These are phyloP conservation scores for Suhomyces bokatorum DNA, from an alignment of 1,139 yeast species.

Conservation along the genomic window DNA sequence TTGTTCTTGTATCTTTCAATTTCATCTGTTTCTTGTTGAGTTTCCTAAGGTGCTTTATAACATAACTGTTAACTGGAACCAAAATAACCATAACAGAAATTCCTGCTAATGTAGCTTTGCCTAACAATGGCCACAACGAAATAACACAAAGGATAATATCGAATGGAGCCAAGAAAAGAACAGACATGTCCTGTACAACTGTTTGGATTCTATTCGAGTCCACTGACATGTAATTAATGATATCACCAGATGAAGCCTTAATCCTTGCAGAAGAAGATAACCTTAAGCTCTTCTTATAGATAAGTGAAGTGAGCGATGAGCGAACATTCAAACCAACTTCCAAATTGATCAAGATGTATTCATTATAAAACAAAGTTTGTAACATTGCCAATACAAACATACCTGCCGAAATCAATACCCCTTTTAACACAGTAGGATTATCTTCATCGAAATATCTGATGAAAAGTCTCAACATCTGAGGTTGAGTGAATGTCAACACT, in stretches of 20 bases:
- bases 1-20: conserved; percentile 61
- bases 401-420: conserved; percentile 49
- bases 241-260: conserved; percentile 54
- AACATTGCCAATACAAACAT: conserved; percentile 51
- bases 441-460: conserved; percentile 47
- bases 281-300: conserved; percentile 52
- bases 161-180: conserved; percentile 59
- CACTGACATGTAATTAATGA: conserved; percentile 57
- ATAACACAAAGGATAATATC: conserved; percentile 53
- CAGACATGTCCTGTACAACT: conserved; percentile 52
- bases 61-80: conserved; percentile 57
- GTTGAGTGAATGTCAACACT: conserved; percentile 51
- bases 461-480: conserved; percentile 54
- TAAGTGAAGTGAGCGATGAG: conserved; percentile 49
- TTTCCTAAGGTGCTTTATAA: conserved; percentile 49
- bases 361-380: conserved; percentile 51
- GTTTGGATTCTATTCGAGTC: conserved; percentile 59
- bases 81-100: conserved; percentile 51
- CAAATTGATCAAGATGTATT: conserved; percentile 51
- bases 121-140: conserved; percentile 60
- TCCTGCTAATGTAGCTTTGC: conserved; percentile 65
- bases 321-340: conserved; percentile 55
- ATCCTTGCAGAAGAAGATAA: conserved; percentile 49
- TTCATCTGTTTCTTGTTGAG: conserved; percentile 65
- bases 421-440: conserved; percentile 48